Evolutionary conservation across 1,139 yeast species (phyloP).

Genomic region (Arxiozyma telluris): DNA sequence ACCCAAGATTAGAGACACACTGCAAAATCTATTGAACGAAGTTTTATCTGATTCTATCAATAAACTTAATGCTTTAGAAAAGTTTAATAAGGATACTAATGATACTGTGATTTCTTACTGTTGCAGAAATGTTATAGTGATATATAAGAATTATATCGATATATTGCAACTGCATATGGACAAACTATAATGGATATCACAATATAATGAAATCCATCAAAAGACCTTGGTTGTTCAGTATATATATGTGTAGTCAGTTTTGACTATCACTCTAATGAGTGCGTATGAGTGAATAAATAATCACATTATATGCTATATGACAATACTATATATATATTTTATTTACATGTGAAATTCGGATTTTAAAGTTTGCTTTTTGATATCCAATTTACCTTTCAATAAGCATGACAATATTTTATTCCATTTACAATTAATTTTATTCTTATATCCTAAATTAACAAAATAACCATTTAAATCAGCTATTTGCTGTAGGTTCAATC

Average conservation of each 20-base stretch:
- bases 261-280: neutral
- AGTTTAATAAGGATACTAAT: slow-evolving; percentile 10
- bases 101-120: slow-evolving; percentile 6
- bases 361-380: slow-evolving; percentile 14
- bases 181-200: neutral
- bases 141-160: slow-evolving; percentile 16
- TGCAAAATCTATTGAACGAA: slow-evolving; percentile 2
- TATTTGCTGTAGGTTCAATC: slow-evolving; percentile 36
- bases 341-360: slow-evolving; percentile 16
- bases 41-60: slow-evolving; percentile 26
- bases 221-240: too few relatives aligned
- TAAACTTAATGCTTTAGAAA: slow-evolving; percentile 9
- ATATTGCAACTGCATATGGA: neutral
- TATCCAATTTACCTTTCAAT: slow-evolving; percentile 37
- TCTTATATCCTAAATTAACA: slow-evolving; percentile 39
- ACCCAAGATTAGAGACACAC: slow-evolving; percentile 8
- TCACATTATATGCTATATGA: neutral
- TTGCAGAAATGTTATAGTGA: slow-evolving; percentile 9
- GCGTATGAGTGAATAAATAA: neutral
- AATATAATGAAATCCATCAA: too few relatives aligned
- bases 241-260: neutral
- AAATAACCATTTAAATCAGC: slow-evolving; percentile 63
- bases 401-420: slow-evolving; percentile 43
- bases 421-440: slow-evolving; percentile 36
- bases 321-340: neutral